These are phyloP conservation scores for Phytophthora gonapodyides DNA, from an alignment of 352 stramenopile genomes.

Conservation along the genomic window DNA sequence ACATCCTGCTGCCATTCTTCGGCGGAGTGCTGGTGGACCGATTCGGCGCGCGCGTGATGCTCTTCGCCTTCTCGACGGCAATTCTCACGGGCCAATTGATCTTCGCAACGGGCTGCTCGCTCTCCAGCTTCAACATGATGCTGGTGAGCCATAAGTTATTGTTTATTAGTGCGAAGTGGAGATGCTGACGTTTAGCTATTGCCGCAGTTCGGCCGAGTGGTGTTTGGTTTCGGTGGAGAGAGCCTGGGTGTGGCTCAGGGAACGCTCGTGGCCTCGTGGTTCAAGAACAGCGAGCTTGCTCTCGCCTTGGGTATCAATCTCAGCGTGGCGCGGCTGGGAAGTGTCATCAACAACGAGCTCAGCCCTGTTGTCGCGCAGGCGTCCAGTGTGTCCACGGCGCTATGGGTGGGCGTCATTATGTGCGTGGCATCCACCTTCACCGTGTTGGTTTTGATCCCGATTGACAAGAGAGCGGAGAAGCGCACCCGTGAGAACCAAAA, in stretches of 20 bases:
- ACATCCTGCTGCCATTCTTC: slow-evolving; percentile 94
- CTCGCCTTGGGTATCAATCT: slow-evolving; percentile 93
- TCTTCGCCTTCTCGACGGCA: slow-evolving; percentile 84
- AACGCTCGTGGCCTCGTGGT: slow-evolving; percentile 92
- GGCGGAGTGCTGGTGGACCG: slow-evolving; percentile 91
- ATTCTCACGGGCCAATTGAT: slow-evolving; percentile 88
- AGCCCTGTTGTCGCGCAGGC: slow-evolving; percentile 79
- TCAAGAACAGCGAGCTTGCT: slow-evolving; percentile 93
- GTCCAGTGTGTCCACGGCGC: slow-evolving; percentile 65
- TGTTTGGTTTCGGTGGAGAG: slow-evolving; percentile 94
- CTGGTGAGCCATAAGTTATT: slow-evolving; percentile 37
- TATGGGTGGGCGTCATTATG: slow-evolving; percentile 90
- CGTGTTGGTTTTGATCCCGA: slow-evolving; percentile 75
- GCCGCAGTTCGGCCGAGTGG: slow-evolving; percentile 76
- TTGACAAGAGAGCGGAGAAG: slow-evolving; percentile 74
- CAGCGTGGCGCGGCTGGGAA: slow-evolving; percentile 89
- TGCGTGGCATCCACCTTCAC: slow-evolving; percentile 70
- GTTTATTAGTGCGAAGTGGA: background rate
- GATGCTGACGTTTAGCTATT: slow-evolving; percentile 12
- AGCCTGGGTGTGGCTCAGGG: slow-evolving; percentile 90
- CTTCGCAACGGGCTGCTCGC: slow-evolving; percentile 85
- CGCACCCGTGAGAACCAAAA: slow-evolving; percentile 31
- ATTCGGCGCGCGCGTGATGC: slow-evolving; percentile 83
- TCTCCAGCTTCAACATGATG: slow-evolving; percentile 83
- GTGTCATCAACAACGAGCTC: slow-evolving; percentile 93